Evolutionary conservation across 2,329 filamentous ascomycete genomes (phyloP).

Genomic region (Colletotrichum neosansevieriae): DNA sequence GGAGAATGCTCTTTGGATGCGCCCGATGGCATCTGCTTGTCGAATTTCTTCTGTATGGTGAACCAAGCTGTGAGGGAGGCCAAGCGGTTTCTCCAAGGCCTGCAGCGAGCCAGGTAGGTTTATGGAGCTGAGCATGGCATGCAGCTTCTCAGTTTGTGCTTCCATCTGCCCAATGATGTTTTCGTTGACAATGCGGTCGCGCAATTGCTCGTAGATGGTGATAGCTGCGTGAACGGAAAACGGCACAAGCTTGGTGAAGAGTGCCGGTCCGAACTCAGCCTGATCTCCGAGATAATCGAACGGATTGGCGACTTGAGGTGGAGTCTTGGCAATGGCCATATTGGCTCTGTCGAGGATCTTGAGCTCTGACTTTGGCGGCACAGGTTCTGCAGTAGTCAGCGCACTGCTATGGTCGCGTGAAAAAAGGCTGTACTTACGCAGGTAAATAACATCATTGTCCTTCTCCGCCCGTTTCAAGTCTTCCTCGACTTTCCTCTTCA

Average conservation of each 20-base stretch:
- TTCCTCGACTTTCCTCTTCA: constrained; percentile 86
- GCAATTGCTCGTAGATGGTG: constrained; percentile 92
- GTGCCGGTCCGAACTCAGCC: constrained; percentile 82
- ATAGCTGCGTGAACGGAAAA: constrained; percentile 96
- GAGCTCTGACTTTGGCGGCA: constrained; percentile 89
- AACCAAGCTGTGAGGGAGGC: constrained; percentile 84
- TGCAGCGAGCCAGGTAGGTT: constrained; percentile 94
- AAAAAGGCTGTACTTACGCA: constrained; percentile 64
- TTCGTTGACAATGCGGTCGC: constrained; percentile 90
- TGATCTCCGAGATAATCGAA: constrained; percentile 84
- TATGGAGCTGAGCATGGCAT: constrained; percentile 82
- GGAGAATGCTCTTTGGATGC: constrained; percentile 82
- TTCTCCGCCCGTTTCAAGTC: constrained; percentile 93
- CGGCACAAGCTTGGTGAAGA: constrained; percentile 93
- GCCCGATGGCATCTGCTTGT: constrained; percentile 86
- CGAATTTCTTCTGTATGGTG: constrained; percentile 95
- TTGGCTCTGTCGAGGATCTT: constrained; percentile 86
- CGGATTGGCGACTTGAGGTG: constrained; percentile 85
- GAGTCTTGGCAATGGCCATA: constrained; percentile 85
- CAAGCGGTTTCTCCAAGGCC: constrained; percentile 93
- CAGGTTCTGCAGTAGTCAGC: constrained; percentile 67
- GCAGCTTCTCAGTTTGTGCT: constrained; percentile 80
- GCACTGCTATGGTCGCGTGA: neutral
- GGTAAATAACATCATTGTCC: constrained; percentile 96
- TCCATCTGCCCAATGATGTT: constrained; percentile 89